These are phyloP conservation scores for Kodamaea laetipori DNA, from an alignment of 805 yeast genomes.

Conservation along the genomic window DNA sequence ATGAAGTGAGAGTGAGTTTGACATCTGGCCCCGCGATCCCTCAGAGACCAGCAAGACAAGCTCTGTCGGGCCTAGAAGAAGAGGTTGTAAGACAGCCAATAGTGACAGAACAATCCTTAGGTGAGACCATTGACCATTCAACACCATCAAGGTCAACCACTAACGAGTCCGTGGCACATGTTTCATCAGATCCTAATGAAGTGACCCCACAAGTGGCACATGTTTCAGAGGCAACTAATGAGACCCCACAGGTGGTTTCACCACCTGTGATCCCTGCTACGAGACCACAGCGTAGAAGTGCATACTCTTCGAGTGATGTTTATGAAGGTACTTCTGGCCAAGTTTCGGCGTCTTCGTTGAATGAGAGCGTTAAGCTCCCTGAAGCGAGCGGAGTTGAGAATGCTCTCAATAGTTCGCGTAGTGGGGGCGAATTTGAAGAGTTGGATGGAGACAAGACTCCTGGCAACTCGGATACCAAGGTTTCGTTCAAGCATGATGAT, in stretches of 20 bases:
- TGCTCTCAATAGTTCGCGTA: neutral
- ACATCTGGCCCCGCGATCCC: conserved; percentile 21
- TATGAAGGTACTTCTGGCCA: neutral
- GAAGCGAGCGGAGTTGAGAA: conserved; percentile 2
- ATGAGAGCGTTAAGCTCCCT: conserved; percentile 1
- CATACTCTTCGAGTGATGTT: neutral
- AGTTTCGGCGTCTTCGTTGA: neutral
- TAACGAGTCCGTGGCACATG: too few species aligned
- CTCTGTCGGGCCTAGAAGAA: neutral
- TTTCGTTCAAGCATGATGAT: conserved; percentile 30
- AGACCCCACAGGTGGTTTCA: neutral
- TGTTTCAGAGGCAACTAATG: neutral
- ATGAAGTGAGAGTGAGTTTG: conserved; percentile 5
- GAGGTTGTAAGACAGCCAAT: too few species aligned
- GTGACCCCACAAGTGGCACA: neutral
- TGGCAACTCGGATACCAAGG: conserved; percentile 32
- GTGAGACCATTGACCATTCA: too few species aligned
- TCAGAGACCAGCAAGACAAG: conserved; percentile 16
- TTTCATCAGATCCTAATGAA: too few species aligned
- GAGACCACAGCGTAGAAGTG: neutral
- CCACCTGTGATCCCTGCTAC: neutral
- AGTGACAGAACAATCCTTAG: too few species aligned
- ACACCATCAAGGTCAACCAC: too few species aligned
- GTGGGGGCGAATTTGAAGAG: neutral
- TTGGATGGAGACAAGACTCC: conserved; percentile 38